Evolutionary conservation across 495 filamentous ascomycete species (phyloP), one percentile per base, ranked within the genome.

Genomic region (Trypethelium eluteriae): DNA sequence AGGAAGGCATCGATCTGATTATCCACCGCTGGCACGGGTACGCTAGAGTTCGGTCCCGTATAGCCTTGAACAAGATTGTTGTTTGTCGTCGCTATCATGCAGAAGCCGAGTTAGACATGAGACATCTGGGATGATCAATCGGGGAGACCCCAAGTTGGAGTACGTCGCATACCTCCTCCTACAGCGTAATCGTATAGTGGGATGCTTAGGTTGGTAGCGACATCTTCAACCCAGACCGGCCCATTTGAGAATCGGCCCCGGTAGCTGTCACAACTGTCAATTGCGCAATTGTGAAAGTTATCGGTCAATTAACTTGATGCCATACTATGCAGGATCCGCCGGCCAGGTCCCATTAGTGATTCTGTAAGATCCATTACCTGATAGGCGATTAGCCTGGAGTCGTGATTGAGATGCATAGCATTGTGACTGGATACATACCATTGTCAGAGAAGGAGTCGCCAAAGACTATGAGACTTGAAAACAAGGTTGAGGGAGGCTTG

Each of bases 261-360:
- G 36, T 59, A 59, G 32, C 53, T 59, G 5, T 36, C 53, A 32
- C 49, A 25, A 53, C 18, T 53, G 32, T 59, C 53, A 34, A 14
- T 59, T 14, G 7, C 41, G 41, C 10, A 35, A 32, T 10, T 10
- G 5, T 10, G 3, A 4, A 59, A 5, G 53, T 36, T n/a, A 7
- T 7, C 5, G 32, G 7, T 36, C 32, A 35, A 36, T n/a, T 59
- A 12, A 5, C n/a, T 14, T 11, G 32, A 36, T 36, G 53, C 32
- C 14, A 35, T 59, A 59, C 53, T 59, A 59, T 36, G 53, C 53
- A 36, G 53, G 53, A 32, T 59, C 32, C 14, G 53, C 53, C 14
- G 53, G 53, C 53, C 53, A 59, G n/a, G 53, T 59, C 7, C 53
- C 53, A 32, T 59, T 59, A 35, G 53, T 35, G 53, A 59, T 59